These are phyloP conservation scores for Clonostachys rhizophaga DNA, from an alignment of 2,329 filamentous ascomycete species.

Conservation along the genomic window DNA sequence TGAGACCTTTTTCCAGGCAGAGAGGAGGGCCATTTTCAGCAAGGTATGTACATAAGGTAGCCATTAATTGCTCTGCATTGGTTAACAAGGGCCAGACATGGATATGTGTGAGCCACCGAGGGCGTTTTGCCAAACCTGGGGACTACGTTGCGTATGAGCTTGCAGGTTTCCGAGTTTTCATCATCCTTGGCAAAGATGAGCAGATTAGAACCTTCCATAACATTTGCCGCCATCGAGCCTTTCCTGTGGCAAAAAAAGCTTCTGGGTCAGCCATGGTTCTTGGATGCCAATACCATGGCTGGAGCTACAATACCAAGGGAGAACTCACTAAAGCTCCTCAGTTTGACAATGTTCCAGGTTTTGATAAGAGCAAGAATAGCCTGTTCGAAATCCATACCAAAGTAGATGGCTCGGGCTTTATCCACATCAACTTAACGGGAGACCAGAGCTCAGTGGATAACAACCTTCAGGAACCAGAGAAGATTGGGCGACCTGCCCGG, in stretches of 20 bases:
- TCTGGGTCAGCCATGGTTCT: conserved; percentile 44
- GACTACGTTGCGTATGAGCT: conserved; percentile 52
- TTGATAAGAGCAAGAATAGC: conserved; percentile 50
- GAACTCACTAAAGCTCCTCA: conserved; percentile 55
- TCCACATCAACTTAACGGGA: conserved; percentile 47
- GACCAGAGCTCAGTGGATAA: background rate
- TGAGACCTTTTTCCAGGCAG: background rate
- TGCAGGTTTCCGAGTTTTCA: conserved; percentile 45
- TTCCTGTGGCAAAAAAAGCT: conserved; percentile 47
- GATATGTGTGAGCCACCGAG: background rate
- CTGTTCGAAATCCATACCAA: conserved; percentile 50
- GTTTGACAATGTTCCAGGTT: conserved; percentile 49
- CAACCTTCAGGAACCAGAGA: conserved; percentile 21
- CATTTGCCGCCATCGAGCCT: conserved; percentile 57
- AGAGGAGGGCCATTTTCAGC: background rate
- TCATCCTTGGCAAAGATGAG: conserved; percentile 41
- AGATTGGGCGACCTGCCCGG: conserved; percentile 4
- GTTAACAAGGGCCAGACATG: background rate
- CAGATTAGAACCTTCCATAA: conserved; percentile 58
- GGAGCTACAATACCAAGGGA: conserved; percentile 54
- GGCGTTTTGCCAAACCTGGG: conserved; percentile 22
- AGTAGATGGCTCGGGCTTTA: conserved; percentile 46
- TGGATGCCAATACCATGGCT: conserved; percentile 53
- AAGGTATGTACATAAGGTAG: background rate
- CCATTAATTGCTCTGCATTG: background rate